A percentile compares a stretch with the other conserved stretches of the same genome.
Evolutionary conservation across 225 moss, liverwort and hornwort species (phyloP).

Genomic region (Antitrichia curtipendula): DNA sequence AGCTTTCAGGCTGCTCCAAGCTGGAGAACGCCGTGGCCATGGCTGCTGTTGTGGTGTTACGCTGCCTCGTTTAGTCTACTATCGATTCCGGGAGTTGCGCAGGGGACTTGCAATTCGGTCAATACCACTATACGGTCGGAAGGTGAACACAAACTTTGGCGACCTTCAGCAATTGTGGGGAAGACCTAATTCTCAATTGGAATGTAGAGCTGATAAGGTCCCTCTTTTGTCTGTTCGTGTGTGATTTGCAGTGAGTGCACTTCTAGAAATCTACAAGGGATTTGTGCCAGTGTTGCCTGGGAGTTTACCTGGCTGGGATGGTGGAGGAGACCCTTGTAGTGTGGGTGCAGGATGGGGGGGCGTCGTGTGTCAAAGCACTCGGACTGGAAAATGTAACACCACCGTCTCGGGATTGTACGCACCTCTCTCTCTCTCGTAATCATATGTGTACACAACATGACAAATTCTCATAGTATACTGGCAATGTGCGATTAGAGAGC

Average conservation of each 20-base stretch:
- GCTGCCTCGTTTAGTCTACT: neutral
- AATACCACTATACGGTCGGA: conserved; percentile 2
- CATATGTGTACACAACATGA: neutral
- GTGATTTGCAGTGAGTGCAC: conserved; percentile 10
- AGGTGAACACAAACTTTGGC: neutral
- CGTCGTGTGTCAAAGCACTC: conserved; percentile 5
- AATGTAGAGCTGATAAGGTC: neutral
- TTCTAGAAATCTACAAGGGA: neutral
- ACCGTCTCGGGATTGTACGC: conserved; percentile 25
- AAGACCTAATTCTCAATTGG: neutral
- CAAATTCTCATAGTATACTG: neutral
- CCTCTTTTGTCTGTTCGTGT: neutral
- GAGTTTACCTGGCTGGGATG: conserved; percentile 4
- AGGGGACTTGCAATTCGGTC: neutral
- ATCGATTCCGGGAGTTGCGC: neutral
- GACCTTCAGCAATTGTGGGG: neutral
- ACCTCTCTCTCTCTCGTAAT: neutral
- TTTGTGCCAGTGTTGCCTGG: neutral
- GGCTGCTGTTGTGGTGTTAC: conserved; percentile 2
- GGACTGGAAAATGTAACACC: neutral
- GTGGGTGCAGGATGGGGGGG: conserved; percentile 11
- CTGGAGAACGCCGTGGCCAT: neutral
- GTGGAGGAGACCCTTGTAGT: conserved; percentile 13
- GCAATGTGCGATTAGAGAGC: neutral
- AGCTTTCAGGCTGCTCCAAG: neutral